These are phyloP conservation scores for Tolypocladium paradoxum DNA, from an alignment of 2,329 filamentous ascomycete genomes.

Conservation along the genomic window DNA sequence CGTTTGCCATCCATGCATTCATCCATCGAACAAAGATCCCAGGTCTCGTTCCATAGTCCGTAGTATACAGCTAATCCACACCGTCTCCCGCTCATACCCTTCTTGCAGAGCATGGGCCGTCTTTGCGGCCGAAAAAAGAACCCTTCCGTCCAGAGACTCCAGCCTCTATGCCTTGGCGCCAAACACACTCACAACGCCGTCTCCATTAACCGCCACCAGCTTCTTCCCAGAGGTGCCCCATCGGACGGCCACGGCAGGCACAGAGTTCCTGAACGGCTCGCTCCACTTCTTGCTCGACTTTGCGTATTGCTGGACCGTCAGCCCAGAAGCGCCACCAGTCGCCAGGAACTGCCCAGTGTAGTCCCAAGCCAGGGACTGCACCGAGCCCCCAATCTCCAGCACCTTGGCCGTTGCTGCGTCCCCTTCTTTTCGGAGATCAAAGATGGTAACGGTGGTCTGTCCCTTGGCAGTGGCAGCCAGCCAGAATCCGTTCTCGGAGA, in stretches of 20 bases:
- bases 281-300: constrained; percentile 85
- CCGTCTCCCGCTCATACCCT: neutral
- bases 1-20: neutral
- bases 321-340: constrained; percentile 64
- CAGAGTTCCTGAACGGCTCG: constrained; percentile 68
- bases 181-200: constrained; percentile 67
- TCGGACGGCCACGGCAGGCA: constrained; percentile 59
- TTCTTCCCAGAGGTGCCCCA: constrained; percentile 72
- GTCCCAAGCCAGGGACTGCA: constrained; percentile 76
- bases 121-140: neutral
- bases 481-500: constrained; percentile 97
- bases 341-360: constrained; percentile 91
- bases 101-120: neutral
- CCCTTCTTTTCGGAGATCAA: constrained; percentile 86
- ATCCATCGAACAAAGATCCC: neutral
- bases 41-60: neutral
- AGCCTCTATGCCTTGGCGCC: constrained; percentile 35
- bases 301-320: constrained; percentile 81
- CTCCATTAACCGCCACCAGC: constrained; percentile 61
- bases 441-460: constrained; percentile 71
- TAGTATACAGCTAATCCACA: neutral
- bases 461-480: constrained; percentile 73
- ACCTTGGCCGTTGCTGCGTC: constrained; percentile 71
- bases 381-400: constrained; percentile 72
- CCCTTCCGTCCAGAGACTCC: neutral